Evolutionary conservation across 1,284 basidiomycete genomes (phyloP).

Genomic region (Apiotrichum veenhuisii): DNA sequence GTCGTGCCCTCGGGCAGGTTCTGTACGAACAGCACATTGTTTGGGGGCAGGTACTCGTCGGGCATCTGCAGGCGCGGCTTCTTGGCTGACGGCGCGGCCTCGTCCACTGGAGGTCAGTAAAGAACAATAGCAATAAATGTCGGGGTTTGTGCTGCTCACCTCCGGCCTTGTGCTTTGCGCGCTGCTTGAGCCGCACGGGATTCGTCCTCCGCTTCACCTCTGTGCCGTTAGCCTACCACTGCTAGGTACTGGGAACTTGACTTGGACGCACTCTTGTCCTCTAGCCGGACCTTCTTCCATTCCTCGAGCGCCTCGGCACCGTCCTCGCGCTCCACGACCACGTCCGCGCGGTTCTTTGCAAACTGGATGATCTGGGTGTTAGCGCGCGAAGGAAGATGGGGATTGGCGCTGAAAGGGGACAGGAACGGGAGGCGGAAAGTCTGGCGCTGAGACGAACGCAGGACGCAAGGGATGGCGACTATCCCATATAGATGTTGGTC

Average conservation of each 20-base stretch:
- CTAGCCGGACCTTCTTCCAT: constrained; percentile 69
- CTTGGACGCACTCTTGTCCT: constrained; percentile 73
- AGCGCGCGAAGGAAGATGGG: too few species aligned
- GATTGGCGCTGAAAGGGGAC: background rate
- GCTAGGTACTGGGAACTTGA: background rate
- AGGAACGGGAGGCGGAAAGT: background rate
- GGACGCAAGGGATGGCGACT: too few species aligned
- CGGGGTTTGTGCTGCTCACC: too few species aligned
- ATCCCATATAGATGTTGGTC: too few species aligned
- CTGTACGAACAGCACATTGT: constrained; percentile 98
- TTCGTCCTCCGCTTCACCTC: constrained; percentile 78
- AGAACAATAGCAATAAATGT: too few species aligned
- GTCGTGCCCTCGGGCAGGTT: constrained; percentile 83
- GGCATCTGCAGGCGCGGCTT: constrained; percentile 83
- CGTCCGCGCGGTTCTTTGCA: constrained; percentile 81
- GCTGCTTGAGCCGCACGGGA: constrained; percentile 76
- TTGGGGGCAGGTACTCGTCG: constrained; percentile 98
- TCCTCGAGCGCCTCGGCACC: constrained; percentile 60
- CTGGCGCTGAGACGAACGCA: too few species aligned
- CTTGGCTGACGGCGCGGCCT: constrained; percentile 25
- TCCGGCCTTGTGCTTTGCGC: constrained; percentile 72
- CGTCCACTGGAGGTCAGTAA: background rate
- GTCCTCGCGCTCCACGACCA: constrained; percentile 73
- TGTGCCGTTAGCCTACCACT: constrained; percentile 37
- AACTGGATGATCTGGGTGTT: constrained; percentile 64